Evolutionary conservation across 2,329 filamentous ascomycete species (phyloP), one percentile per base, ranked within the genome.

Genomic region (Aspergillus amoenus): DNA sequence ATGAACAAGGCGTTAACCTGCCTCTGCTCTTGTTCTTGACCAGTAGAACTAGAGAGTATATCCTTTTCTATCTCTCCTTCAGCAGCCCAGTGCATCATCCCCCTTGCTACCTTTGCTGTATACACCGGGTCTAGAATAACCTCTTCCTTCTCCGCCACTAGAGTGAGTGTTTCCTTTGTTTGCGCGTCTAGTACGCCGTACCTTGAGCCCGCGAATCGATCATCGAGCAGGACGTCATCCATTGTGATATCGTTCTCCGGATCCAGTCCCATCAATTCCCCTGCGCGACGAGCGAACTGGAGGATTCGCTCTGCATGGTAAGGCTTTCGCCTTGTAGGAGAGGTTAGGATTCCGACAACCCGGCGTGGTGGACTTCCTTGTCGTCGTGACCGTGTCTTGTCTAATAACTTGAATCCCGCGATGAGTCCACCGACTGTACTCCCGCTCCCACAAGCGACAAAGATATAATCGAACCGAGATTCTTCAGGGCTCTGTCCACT

Each of bases 391-490:
- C 58, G 53, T 11, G 61, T 45, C 48, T 67, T 69, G 41, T 73
- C 67, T n/a, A 68, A 41, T 39, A 74, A 42, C 32, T 68, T 70
- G 32, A 74, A 70, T 3, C 72, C 72, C 1, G 72, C 70, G 37
- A 74, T 67, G 49, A 74, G 51, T 1, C 72, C 72, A 0, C 65
- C 71, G 11, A 72, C 53, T 11, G 72, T 74, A 60, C 70, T 73
- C 8, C 72, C 72, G 58, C 71, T 74, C 11, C 70, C 72, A 49
- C 70, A 73, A 2, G 72, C 71, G 15, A 74, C 71, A 47, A 74
- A 72, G 8, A 74, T 57, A 47, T 69, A 68, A 58, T 73, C 71
- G 41, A 73, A 73, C 18, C 59, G 57, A 4, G 45, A 30, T n/a
- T 61, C 8, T 13, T 21, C n/a, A 4, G 17, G 15, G 2, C 13